Conservation (phyloP, 768 basidiomycete genomes). For the Hydnum rufescens region DNA sequence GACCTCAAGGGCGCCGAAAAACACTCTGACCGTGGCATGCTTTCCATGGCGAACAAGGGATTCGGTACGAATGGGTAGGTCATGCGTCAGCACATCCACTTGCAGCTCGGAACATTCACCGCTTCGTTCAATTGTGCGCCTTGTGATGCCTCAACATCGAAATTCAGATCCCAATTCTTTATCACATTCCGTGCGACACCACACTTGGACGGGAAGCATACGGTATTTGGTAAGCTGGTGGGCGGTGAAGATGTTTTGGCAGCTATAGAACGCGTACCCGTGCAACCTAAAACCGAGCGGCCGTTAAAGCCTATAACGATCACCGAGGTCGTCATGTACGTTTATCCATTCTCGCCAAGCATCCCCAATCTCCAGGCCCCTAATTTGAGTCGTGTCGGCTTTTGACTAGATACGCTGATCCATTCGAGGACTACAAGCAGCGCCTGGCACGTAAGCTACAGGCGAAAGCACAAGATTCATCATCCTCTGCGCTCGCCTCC, state of each 20-base stretch:
- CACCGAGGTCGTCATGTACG: slow-evolving; percentile 70
- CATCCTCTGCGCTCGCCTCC: not conserved
- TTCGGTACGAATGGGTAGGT: slow-evolving; percentile 60
- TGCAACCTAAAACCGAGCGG: slow-evolving; percentile 70
- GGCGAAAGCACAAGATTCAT: slow-evolving; percentile 20
- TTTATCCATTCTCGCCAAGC: slow-evolving; percentile 7
- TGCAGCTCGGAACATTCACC: not conserved
- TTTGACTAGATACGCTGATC: slow-evolving; percentile 61
- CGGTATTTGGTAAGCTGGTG: slow-evolving; percentile 92
- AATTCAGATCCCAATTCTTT: slow-evolving; percentile 71
- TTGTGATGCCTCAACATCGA: not conserved
- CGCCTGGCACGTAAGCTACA: slow-evolving; percentile 65
- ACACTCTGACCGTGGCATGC: slow-evolving; percentile 62
- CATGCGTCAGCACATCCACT: slow-evolving; percentile 15
- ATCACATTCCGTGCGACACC: slow-evolving; percentile 69
- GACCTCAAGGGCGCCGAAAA: slow-evolving; percentile 74
- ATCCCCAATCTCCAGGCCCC: not conserved
- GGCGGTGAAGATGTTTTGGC: slow-evolving; percentile 85
- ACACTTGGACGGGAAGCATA: slow-evolving; percentile 83
- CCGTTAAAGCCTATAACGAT: slow-evolving; percentile 75
- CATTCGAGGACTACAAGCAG: slow-evolving; percentile 81
- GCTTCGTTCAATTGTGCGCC: slow-evolving; percentile 5
- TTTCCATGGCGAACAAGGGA: slow-evolving; percentile 96
- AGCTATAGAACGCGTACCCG: slow-evolving; percentile 59
- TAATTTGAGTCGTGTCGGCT: not conserved